These are phyloP conservation scores for Pseudoturritis turrita DNA, from an alignment of 345 rosid genomes.

Conservation along the genomic window DNA sequence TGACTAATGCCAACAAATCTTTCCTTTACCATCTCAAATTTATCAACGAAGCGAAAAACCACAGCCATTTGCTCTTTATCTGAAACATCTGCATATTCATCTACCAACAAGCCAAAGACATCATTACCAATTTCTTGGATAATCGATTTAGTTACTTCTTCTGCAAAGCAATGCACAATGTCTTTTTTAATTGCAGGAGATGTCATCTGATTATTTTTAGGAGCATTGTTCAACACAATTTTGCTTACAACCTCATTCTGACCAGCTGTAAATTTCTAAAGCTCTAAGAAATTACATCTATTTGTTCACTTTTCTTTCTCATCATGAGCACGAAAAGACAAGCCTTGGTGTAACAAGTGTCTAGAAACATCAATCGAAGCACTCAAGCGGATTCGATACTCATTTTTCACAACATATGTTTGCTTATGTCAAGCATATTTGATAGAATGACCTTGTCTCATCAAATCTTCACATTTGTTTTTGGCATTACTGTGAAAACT, in stretches of 20 bases:
- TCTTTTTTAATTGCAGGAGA: neutral
- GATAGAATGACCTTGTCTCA: neutral
- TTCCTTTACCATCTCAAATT: neutral
- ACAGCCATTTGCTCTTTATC: neutral
- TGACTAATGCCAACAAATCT: neutral
- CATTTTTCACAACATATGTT: neutral
- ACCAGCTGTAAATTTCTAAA: too few species aligned
- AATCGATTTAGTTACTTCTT: neutral
- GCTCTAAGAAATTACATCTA: too few species aligned
- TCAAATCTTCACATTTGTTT: neutral
- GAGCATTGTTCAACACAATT: neutral
- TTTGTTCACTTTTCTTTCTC: neutral
- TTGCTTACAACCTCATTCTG: neutral
- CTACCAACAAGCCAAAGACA: neutral
- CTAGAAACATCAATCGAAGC: neutral
- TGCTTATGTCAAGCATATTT: neutral
- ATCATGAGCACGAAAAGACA: neutral
- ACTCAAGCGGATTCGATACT: neutral
- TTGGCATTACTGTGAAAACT: neutral
- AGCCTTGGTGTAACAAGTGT: neutral
- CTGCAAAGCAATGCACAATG: neutral
- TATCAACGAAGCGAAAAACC: neutral
- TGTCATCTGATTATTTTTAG: neutral
- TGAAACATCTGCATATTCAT: neutral
- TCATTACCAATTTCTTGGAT: neutral